Base-by-base conservation (phyloP, 2,329 filamentous ascomycete genomes). In the Gnomoniopsis smithogilvyi region DNA sequence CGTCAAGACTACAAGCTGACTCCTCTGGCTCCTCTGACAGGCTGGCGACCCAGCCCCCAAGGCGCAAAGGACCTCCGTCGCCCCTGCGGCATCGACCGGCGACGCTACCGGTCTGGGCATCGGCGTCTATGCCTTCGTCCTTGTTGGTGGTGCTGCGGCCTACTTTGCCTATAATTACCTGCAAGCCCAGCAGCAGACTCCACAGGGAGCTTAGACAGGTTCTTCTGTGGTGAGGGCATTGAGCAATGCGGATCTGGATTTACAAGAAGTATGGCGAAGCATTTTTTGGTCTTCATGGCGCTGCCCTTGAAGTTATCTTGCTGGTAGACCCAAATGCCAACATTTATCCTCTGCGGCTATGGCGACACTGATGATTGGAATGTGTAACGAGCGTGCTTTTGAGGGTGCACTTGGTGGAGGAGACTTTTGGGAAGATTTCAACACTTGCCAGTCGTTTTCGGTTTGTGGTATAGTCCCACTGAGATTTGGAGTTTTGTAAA, bases 111-210 rank as follows among this genome's bases (percentile, higher is more conserved):
- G 88, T 66, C 67, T 92, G 61, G 91, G 92, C 69, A 79, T 96
- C 65, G 90, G 88, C 62, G 80, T 96, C 67, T 97, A 97, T 78
- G 90, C 87, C 61, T 67, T 96, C 67, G 75, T 97, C 68, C 80
- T 96, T 66, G 72, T 94, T 65, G 92, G 92, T 68, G 93, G 88
- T 66, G 80, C 86, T 51, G 74, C 86, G 63, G 92, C 91, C 64
- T 98, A 91, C 78, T 84, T 83, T 67, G 90, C 83, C 68, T 97
- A 94, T 82, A 88, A 93, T 76, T 96, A 95, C 80, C 74, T 96
- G 68, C 87, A 94, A 80, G 77, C 81, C 73, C 76, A 81, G 67
- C 70, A 78, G 64, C 63, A 50, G 46, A 41, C 53, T 22, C 59
- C 61, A 59, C 45, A 56, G 48, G 52, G 45, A 24, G 22, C 54